Conservation (phyloP, 1,284 basidiomycete genomes). For the Ganoderma lucidum region DNA sequence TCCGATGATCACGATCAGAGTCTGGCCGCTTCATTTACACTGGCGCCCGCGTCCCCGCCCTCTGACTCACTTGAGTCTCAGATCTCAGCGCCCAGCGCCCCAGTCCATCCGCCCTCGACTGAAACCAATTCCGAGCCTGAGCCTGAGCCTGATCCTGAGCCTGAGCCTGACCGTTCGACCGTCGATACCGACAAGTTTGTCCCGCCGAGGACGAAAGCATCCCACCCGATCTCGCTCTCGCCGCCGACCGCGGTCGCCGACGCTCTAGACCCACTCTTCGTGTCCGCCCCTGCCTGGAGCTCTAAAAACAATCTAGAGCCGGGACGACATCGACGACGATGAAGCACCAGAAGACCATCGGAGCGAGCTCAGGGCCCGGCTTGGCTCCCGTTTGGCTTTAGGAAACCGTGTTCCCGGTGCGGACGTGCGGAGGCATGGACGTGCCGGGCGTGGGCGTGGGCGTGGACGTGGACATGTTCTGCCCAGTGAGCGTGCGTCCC, state of each 20-base stretch:
- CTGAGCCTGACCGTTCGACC: background rate
- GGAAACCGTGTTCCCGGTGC: constrained; percentile 1
- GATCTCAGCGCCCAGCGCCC: too few relatives aligned
- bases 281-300: background rate
- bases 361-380: background rate
- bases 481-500: constrained; percentile 12
- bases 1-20: constrained; percentile 4
- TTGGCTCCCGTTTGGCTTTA: constrained; percentile 9
- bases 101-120: background rate
- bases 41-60: constrained; percentile 4
- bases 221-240: background rate
- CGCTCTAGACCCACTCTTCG: background rate
- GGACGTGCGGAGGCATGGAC: constrained; percentile 15
- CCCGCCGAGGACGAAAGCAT: background rate
- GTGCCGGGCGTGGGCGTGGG: constrained; percentile 13
- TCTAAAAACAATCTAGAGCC: background rate
- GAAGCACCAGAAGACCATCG: background rate
- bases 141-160: background rate
- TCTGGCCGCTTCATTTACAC: background rate
- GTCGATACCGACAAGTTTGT: background rate
- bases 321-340: constrained; percentile 7
- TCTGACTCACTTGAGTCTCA: too few relatives aligned
- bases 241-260: constrained; percentile 1
- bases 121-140: background rate
- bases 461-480: constrained; percentile 17